Percentiles rank a stretch among this genome's conserved stretches.
Conservation (phyloP, 2,329 filamentous ascomycete genomes). For the Camptophora hylomeconis region DNA sequence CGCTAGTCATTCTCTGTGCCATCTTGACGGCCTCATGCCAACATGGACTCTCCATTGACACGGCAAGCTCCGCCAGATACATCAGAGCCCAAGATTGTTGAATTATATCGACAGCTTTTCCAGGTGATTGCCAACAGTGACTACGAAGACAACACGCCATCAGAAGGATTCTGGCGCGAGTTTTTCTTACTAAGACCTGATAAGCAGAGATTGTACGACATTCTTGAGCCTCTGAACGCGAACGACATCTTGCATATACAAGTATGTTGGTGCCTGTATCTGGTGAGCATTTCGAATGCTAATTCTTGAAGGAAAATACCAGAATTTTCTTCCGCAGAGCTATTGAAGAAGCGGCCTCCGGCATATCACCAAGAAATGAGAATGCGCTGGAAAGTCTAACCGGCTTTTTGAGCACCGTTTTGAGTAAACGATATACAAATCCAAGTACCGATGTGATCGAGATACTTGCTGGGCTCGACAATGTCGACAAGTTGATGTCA, state of each 20-base stretch:
- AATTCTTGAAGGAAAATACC: conserved; percentile 44
- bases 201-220: conserved; percentile 49
- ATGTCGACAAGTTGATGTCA: conserved; percentile 74
- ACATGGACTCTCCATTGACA: conserved; percentile 61
- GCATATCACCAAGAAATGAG: conserved; percentile 50
- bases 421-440: conserved; percentile 86
- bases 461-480: conserved; percentile 75
- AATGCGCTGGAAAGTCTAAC: conserved; percentile 88
- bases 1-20: too few species aligned
- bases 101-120: conserved; percentile 78
- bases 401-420: conserved; percentile 67
- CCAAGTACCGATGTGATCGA: conserved; percentile 90
- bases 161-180: conserved; percentile 90
- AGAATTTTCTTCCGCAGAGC: conserved; percentile 66
- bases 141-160: conserved; percentile 52
- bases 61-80: conserved; percentile 80
- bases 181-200: conserved; percentile 87
- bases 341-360: conserved; percentile 53
- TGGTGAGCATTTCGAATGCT: conserved; percentile 10
- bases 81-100: conserved; percentile 88
- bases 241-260: conserved; percentile 67
- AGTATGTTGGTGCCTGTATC: conserved; percentile 24
- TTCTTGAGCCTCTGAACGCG: conserved; percentile 58
- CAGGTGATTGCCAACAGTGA: conserved; percentile 27
- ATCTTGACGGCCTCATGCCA: too few species aligned